Evolutionary conservation across 2,329 filamentous ascomycete genomes (phyloP).

Genomic region (Neofusicoccum parvum): DNA sequence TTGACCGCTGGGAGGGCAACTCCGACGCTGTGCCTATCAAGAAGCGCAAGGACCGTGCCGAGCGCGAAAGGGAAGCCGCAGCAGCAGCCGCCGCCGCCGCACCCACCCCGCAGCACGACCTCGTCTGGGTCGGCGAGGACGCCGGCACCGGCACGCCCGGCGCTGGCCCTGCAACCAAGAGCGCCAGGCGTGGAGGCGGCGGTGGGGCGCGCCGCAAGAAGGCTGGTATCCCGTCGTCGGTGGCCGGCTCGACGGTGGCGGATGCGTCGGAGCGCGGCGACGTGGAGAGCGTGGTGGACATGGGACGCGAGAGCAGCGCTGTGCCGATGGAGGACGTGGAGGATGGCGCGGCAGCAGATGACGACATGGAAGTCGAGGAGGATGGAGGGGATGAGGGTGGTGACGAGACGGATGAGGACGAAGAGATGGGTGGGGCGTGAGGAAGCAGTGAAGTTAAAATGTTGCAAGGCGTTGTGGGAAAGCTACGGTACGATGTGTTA

Average conservation of each 20-base stretch:
- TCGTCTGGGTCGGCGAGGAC: slow-evolving; percentile 21
- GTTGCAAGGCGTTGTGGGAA: too few relatives aligned
- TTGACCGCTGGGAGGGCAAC: slow-evolving; percentile 66
- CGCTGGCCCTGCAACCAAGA: not conserved
- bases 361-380: slow-evolving; percentile 35
- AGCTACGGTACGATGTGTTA: too few relatives aligned
- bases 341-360: not conserved
- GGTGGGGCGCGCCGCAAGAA: slow-evolving; percentile 5
- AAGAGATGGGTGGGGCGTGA: slow-evolving; percentile 23
- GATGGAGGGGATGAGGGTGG: slow-evolving; percentile 31
- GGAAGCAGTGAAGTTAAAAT: not conserved
- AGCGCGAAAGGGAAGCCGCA: slow-evolving; percentile 17
- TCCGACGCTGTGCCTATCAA: slow-evolving; percentile 16
- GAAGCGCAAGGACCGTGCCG: slow-evolving; percentile 13
- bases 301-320: slow-evolving; percentile 16
- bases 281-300: not conserved
- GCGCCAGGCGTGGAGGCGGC: not conserved
- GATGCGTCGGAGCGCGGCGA: slow-evolving; percentile 1
- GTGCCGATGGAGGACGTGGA: slow-evolving; percentile 13
- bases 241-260: not conserved
- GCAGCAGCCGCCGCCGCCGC: not conserved
- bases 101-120: not conserved
- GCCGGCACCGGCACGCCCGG: not conserved
- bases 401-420: slow-evolving; percentile 35
- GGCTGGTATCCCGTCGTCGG: not conserved